Evolutionary conservation across 257 asterid species (phyloP).

Genomic region (Solanum arcanum): DNA sequence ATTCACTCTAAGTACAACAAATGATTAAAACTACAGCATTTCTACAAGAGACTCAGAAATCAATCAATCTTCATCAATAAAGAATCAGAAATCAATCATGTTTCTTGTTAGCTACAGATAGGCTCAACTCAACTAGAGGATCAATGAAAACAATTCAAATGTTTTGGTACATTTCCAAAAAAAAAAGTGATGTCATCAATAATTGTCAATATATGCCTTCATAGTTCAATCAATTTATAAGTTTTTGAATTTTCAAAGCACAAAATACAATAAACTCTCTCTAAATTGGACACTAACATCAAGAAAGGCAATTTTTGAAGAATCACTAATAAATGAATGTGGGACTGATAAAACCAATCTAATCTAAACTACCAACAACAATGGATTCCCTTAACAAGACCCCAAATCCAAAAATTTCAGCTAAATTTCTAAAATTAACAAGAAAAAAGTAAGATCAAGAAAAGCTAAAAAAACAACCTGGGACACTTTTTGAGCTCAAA

Average conservation of each 20-base stretch:
- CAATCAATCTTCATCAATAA: neutral
- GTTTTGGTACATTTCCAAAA: neutral
- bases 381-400: neutral
- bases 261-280: neutral
- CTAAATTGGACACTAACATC: neutral
- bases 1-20: neutral
- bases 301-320: neutral
- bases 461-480: neutral
- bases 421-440: neutral
- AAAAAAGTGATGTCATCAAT: neutral
- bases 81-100: neutral
- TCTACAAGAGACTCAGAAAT: neutral
- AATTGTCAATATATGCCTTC: neutral
- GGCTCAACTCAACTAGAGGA: neutral
- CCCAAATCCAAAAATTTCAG: neutral
- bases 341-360: neutral
- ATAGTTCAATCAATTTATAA: neutral
- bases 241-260: neutral
- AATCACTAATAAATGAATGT: neutral
- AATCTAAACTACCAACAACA: neutral
- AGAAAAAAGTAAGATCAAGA: neutral
- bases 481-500: neutral
- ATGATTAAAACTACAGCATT: neutral
- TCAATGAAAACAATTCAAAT: neutral
- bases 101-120: neutral